A percentile compares a stretch with the other conserved stretches of the same genome.
Evolutionary conservation across 2,329 filamentous ascomycete species (phyloP).

Genomic region (Hymenotorrendiella dingleyae): DNA sequence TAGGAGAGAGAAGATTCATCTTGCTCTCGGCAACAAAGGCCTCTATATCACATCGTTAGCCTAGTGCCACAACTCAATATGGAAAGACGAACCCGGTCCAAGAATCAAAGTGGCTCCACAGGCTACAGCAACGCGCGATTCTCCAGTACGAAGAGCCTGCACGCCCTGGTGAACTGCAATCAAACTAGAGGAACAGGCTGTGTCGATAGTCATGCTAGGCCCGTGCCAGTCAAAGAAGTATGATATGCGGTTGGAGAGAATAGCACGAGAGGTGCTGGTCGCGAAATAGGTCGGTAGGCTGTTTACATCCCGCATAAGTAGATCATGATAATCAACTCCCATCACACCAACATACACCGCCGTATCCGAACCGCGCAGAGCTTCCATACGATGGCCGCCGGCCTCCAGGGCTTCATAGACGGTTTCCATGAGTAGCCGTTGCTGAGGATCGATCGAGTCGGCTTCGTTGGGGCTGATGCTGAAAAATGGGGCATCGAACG

Average conservation of each 20-base stretch:
- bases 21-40: constrained; percentile 26
- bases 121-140: constrained; percentile 11
- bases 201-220: constrained; percentile 34
- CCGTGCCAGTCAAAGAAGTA: constrained; percentile 30
- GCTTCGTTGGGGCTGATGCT: constrained; percentile 24
- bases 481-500: constrained; percentile 34
- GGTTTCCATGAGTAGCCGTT: constrained; percentile 20
- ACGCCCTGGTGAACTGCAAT: constrained; percentile 30
- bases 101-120: constrained; percentile 16
- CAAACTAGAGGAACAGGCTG: constrained; percentile 34
- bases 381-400: constrained; percentile 15
- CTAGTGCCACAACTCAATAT: no score
- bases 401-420: constrained; percentile 23
- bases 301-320: constrained; percentile 33
- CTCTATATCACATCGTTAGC: no score
- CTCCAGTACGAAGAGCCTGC: constrained; percentile 15
- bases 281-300: constrained; percentile 28
- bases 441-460: constrained; percentile 9
- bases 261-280: constrained; percentile 28
- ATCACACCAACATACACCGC: constrained; percentile 30
- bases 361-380: constrained; percentile 16
- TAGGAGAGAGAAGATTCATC: constrained; percentile 31
- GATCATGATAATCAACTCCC: constrained; percentile 15
- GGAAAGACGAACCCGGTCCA: no score
- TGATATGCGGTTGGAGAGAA: constrained; percentile 36